A percentile compares a stretch with the other conserved stretches of the same genome.
Conservation (phyloP, 495 filamentous ascomycete genomes). For the Neurospora sp. region DNA sequence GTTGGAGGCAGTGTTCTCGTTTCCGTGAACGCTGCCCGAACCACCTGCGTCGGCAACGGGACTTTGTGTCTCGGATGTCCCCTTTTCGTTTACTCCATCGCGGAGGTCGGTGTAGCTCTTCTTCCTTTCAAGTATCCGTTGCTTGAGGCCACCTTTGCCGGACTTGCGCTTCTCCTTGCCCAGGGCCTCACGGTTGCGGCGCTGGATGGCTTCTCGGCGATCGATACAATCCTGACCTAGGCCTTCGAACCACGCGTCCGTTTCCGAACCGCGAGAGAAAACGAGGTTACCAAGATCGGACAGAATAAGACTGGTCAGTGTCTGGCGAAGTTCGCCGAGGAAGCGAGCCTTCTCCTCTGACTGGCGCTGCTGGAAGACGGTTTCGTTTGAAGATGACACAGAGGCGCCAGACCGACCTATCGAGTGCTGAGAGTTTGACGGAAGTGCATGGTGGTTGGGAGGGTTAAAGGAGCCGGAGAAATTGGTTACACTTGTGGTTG, state of each 20-base stretch:
- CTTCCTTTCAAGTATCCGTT: slow-evolving; percentile 49
- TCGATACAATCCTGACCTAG: slow-evolving; percentile 71
- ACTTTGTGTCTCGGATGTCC: slow-evolving; percentile 20
- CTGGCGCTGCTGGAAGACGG: slow-evolving; percentile 43
- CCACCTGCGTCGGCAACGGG: slow-evolving; percentile 19
- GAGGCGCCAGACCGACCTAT: slow-evolving; percentile 40
- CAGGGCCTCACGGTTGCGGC: slow-evolving; percentile 27
- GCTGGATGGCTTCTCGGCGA: slow-evolving; percentile 55
- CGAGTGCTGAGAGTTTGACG: slow-evolving; percentile 31
- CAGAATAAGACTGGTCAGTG: slow-evolving; percentile 71
- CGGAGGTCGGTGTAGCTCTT: slow-evolving; percentile 43
- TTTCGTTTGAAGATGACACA: slow-evolving; percentile 46
- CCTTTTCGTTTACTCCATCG: slow-evolving; percentile 20
- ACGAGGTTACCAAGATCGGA: slow-evolving; percentile 83
- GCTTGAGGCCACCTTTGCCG: slow-evolving; percentile 25
- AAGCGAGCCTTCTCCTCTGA: slow-evolving; percentile 52
- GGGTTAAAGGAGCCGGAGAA: slow-evolving; percentile 35
- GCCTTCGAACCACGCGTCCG: slow-evolving; percentile 79
- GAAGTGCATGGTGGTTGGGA: slow-evolving; percentile 27
- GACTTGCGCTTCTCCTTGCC: slow-evolving; percentile 39
- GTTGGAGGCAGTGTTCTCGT: slow-evolving; percentile 31
- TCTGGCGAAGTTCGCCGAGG: slow-evolving; percentile 65
- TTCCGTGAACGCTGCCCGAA: slow-evolving; percentile 17
- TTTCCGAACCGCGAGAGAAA: slow-evolving; percentile 81
- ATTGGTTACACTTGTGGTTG: slow-evolving; percentile 44